Evolutionary conservation across 164 flowering plant species (phyloP).

Genomic region (Berberis vulgaris): DNA sequence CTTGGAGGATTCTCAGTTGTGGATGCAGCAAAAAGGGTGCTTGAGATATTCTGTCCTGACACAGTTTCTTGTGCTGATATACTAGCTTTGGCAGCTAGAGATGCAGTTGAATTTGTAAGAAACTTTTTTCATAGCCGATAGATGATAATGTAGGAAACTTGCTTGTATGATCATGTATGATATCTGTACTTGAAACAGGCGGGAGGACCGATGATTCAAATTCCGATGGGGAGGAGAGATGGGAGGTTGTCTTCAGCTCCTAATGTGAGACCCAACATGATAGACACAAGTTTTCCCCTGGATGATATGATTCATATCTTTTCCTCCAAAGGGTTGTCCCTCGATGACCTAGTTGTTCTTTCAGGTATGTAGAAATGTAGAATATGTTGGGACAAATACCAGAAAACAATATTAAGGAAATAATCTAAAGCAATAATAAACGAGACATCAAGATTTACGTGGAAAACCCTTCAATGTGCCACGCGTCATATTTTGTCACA

Average conservation of each 20-base stretch:
- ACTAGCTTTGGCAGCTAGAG: constrained; percentile 71
- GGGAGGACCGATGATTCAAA: constrained; percentile 59
- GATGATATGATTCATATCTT: constrained; percentile 59
- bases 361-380: constrained; percentile 41
- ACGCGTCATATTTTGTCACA: too few species aligned
- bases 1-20: constrained; percentile 68
- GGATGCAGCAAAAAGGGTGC: constrained; percentile 50
- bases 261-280: constrained; percentile 62
- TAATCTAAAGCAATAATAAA: too few species aligned
- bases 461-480: too few species aligned
- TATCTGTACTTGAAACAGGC: constrained; percentile 23
- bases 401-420: too few species aligned
- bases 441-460: too few species aligned
- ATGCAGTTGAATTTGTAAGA: constrained; percentile 58
- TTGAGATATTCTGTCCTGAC: constrained; percentile 65
- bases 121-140: too few species aligned
- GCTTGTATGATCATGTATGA: too few species aligned
- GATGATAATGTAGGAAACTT: too few species aligned
- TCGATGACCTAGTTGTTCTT: constrained; percentile 58
- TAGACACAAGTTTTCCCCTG: constrained; percentile 66
- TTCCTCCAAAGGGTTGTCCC: constrained; percentile 62
- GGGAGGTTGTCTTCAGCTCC: constrained; percentile 48
- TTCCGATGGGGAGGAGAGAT: constrained; percentile 69
- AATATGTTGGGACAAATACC: neutral
- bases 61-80: constrained; percentile 82